Evolutionary conservation across 768 basidiomycete genomes (phyloP).

Genomic region (Mycena galericulata): DNA sequence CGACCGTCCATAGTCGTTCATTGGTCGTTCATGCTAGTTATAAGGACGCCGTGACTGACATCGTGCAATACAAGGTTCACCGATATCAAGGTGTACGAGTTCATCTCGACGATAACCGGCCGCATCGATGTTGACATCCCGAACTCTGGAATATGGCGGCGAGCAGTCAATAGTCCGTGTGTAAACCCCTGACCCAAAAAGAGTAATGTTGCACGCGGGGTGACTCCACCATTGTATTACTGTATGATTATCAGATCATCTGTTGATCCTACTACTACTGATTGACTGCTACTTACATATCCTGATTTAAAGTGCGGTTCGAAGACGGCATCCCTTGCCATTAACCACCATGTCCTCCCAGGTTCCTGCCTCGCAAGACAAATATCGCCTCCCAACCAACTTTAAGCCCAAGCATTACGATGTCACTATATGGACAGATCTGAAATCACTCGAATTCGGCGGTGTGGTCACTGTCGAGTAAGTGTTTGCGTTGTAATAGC

Average conservation of each 20-base stretch:
- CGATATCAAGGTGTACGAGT: constrained; percentile 16
- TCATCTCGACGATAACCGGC: constrained; percentile 22
- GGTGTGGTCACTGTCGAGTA: constrained; percentile 82
- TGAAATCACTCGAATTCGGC: constrained; percentile 79
- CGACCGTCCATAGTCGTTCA: too few species aligned
- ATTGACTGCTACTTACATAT: too few species aligned
- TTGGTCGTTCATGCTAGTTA: constrained; percentile 27
- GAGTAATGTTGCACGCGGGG: too few species aligned
- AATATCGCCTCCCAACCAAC: constrained; percentile 74
- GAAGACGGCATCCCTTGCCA: too few species aligned
- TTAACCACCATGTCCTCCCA: constrained; percentile 11
- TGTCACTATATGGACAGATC: constrained; percentile 83
- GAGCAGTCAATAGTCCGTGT: too few species aligned
- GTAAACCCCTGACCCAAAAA: too few species aligned
- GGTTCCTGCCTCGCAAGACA: constrained; percentile 34
- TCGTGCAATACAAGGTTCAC: constrained; percentile 26
- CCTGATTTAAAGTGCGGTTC: too few species aligned
- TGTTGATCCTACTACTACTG: too few species aligned
- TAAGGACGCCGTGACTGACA: constrained; percentile 4
- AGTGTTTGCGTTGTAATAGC: constrained; percentile 36
- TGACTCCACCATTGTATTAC: too few species aligned
- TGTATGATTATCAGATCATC: too few species aligned
- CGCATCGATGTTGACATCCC: constrained; percentile 29
- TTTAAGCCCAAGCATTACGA: constrained; percentile 83
- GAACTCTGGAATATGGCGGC: too few species aligned